Percentiles rank a stretch among this genome's conserved stretches.
phyloP scores from a whole-genome alignment of 1,139 yeast genomes.

The Suhomyces bokatorum region DNA sequence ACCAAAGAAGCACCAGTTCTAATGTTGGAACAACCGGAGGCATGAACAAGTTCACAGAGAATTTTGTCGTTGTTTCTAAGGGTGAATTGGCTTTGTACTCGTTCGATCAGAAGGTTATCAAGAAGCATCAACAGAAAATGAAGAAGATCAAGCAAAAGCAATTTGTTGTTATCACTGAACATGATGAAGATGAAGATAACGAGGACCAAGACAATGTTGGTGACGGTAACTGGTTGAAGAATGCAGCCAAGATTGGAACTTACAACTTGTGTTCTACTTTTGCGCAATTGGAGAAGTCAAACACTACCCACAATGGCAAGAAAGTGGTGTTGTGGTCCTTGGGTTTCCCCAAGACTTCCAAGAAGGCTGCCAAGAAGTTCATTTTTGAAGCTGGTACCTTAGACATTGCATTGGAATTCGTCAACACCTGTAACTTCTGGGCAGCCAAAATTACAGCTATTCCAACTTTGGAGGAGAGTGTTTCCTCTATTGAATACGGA shows the following conservation, averaged over 20 bases:
- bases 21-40: conserved; percentile 13
- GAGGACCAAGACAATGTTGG: conserved; percentile 43
- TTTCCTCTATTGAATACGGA: conserved; percentile 79
- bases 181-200: conserved; percentile 17
- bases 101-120: conserved; percentile 49
- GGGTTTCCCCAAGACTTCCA: conserved; percentile 40
- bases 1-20: conserved; percentile 5
- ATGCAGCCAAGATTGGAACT: conserved; percentile 50
- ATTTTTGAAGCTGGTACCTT: conserved; percentile 62
- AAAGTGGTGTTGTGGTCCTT: conserved; percentile 35
- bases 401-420: conserved; percentile 70
- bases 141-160: conserved; percentile 31
- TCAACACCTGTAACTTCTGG: conserved; percentile 86
- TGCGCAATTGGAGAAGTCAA: conserved; percentile 40
- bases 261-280: conserved; percentile 52
- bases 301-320: conserved; percentile 12
- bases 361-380: conserved; percentile 38
- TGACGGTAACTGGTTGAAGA: conserved; percentile 68
- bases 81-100: conserved; percentile 58
- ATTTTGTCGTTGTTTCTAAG: conserved; percentile 57
- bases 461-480: conserved; percentile 61
- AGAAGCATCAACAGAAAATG: conserved; percentile 39
- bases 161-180: conserved; percentile 17
- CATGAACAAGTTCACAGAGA: conserved; percentile 41
- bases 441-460: conserved; percentile 81